Evolutionary conservation across 208 protist species (phyloP).

Genomic region (Vickermania ingenoplastis): DNA sequence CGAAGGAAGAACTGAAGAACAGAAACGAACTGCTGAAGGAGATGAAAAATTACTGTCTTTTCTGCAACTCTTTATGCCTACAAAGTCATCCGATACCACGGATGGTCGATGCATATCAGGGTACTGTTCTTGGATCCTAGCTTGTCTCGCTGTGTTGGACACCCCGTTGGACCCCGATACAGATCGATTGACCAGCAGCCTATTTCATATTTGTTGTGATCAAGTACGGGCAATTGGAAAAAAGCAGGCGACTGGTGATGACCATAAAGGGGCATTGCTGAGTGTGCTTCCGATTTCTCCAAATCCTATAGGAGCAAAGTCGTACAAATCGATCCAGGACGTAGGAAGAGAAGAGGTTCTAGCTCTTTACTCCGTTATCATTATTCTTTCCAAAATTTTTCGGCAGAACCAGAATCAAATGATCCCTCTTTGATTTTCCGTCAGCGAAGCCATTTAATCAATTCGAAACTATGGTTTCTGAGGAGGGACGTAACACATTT

Average conservation of each 20-base stretch:
- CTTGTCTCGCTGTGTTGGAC: slow-evolving; percentile 46
- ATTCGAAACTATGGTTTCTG: too few relatives aligned
- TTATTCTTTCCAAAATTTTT: slow-evolving; percentile 70
- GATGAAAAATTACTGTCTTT: slow-evolving; percentile 14
- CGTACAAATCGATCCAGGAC: slow-evolving; percentile 38
- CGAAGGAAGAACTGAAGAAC: background rate
- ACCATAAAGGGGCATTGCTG: slow-evolving; percentile 35
- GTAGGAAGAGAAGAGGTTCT: slow-evolving; percentile 43
- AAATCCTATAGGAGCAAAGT: background rate
- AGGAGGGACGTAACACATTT: too few relatives aligned
- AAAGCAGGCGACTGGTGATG: slow-evolving; percentile 23
- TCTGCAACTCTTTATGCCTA: slow-evolving; percentile 21
- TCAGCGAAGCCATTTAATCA: too few relatives aligned
- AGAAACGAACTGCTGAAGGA: background rate
- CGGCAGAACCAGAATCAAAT: slow-evolving; percentile 72
- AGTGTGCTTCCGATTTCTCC: slow-evolving; percentile 7
- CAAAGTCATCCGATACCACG: background rate
- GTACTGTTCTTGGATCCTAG: slow-evolving; percentile 62
- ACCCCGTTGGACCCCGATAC: slow-evolving; percentile 72
- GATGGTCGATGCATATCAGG: slow-evolving; percentile 13
- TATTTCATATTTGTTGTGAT: slow-evolving; percentile 57
- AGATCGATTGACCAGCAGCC: slow-evolving; percentile 51
- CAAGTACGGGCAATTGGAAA: slow-evolving; percentile 50
- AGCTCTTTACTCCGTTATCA: slow-evolving; percentile 57
- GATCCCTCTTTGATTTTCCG: too few relatives aligned